A percentile compares a stretch with the other conserved stretches of the same genome.
These are phyloP conservation scores for Xylaria sp. DNA, from an alignment of 2,329 filamentous ascomycete species.

Conservation along the genomic window DNA sequence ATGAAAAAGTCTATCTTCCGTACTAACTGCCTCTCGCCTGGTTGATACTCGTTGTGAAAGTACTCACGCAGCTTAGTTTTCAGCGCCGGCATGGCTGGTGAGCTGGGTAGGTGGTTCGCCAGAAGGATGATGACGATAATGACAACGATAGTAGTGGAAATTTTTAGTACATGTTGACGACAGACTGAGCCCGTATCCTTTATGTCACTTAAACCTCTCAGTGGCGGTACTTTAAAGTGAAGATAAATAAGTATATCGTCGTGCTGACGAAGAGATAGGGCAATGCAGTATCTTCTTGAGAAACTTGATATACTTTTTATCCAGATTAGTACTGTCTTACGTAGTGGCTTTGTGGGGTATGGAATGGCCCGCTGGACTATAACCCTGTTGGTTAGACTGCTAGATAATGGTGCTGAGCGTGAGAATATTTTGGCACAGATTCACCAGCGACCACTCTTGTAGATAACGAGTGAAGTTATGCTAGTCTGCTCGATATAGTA, in stretches of 20 bases:
- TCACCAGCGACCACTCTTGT: background rate
- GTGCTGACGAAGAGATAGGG: background rate
- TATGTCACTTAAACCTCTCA: background rate
- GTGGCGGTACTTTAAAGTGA: background rate
- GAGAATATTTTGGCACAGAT: background rate
- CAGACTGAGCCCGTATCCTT: background rate
- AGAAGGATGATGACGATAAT: background rate
- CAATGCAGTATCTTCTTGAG: background rate
- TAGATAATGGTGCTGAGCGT: background rate
- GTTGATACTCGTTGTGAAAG: conserved; percentile 48
- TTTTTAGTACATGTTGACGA: background rate
- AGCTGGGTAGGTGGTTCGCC: background rate
- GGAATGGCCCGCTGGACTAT: background rate
- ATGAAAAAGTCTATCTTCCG: conserved; percentile 73
- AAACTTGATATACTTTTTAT: background rate
- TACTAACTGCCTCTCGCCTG: conserved; percentile 58
- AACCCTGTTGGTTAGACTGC: background rate
- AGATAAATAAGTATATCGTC: background rate
- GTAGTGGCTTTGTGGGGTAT: background rate
- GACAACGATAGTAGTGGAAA: background rate
- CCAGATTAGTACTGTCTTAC: background rate
- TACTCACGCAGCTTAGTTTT: conserved; percentile 45
- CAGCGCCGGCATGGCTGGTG: conserved; percentile 36
- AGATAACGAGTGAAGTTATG: no score
- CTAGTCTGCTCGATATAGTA: no score